Base-by-base conservation (phyloP, 2,329 filamentous ascomycete genomes). In the Penicillium psychrosexuale region DNA sequence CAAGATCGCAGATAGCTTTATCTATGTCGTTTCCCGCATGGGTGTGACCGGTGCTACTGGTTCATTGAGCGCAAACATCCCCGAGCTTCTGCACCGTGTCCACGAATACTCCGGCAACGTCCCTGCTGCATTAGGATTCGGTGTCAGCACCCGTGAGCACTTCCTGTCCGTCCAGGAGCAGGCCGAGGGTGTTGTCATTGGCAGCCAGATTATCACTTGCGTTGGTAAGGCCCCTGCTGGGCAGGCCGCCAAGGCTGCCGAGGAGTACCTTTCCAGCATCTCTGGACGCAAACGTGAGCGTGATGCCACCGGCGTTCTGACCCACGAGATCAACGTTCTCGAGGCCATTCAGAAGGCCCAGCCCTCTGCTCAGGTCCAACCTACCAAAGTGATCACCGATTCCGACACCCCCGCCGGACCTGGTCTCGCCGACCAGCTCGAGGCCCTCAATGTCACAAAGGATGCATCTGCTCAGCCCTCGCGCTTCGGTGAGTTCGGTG, bases 21-120 rank as follows among this genome's bases (percentile, higher is more conserved):
- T 99, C 77, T 99, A 99, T 73, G 92, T 99, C 58, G 94, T 99
- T 53, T 97, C 93, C 27, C 84, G 93, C 66, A 95, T 96, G 88
- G 94, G 94, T 66, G 93, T 97, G 53, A 99, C 94, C 9, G 94
- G 94, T 66, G 94, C 91, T 13, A 87, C 86, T 0, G 92, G 92
- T 33, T 86, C 85, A 27, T 78, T 99, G 67, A 96, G 90, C 73
- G 81, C 86, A 42, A 87, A 88, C 55, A 83, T 99, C 33, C 91
- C 92, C 13, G 86, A 89, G 48, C 83, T 99, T 36, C 79, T 99
- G 55, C 83, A 84, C 54, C 86, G 90, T 37, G 94, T 99, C 27
- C 94, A 96, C 79, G 87, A 88, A 72, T 96, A 93, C 76, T 96
- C 92, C 43, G 91, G 91, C 38, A 89, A 94, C 73, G 87, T 91